A percentile compares a stretch with the other conserved stretches of the same genome.
Evolutionary conservation across 345 rosid genomes (phyloP).

Genomic region (Syzygium aromaticum): DNA sequence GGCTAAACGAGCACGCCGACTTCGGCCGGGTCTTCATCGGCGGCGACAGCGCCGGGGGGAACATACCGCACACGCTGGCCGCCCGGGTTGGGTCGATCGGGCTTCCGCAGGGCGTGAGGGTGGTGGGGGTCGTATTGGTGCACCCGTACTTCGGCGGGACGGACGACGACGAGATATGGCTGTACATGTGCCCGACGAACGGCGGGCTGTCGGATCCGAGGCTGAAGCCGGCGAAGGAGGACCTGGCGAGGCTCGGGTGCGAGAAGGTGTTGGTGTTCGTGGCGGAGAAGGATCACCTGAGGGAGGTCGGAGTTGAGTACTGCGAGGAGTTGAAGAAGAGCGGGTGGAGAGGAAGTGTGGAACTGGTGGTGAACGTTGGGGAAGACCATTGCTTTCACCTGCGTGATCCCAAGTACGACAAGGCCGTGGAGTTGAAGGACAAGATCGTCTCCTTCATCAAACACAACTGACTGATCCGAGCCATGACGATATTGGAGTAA

Average conservation of each 20-base stretch:
- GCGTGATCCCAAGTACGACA: not conserved
- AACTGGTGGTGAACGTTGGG: constrained; percentile 3
- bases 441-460: constrained; percentile 11
- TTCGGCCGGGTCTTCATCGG: constrained; percentile 15
- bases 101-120: constrained; percentile 5
- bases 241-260: constrained; percentile 24
- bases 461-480: not conserved
- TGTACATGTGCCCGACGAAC: constrained; percentile 19
- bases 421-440: not conserved
- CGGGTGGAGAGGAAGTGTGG: constrained; percentile 1
- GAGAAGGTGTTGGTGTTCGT: constrained; percentile 27
- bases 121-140: constrained; percentile 9
- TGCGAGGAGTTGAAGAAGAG: constrained; percentile 8
- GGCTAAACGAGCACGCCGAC: constrained; percentile 21
- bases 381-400: constrained; percentile 2
- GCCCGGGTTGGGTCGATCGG: constrained; percentile 9
- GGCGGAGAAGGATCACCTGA: constrained; percentile 27
- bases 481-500: not conserved
- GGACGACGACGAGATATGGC: constrained; percentile 11
- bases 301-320: not conserved
- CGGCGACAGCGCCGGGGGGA: constrained; percentile 40
- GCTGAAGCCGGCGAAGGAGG: constrained; percentile 20
- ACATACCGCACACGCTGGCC: constrained; percentile 21
- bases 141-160: constrained; percentile 29
- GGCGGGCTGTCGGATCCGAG: constrained; percentile 24